Conservation (phyloP, 106 monocot species). For the Dioscorea alata region DNA sequence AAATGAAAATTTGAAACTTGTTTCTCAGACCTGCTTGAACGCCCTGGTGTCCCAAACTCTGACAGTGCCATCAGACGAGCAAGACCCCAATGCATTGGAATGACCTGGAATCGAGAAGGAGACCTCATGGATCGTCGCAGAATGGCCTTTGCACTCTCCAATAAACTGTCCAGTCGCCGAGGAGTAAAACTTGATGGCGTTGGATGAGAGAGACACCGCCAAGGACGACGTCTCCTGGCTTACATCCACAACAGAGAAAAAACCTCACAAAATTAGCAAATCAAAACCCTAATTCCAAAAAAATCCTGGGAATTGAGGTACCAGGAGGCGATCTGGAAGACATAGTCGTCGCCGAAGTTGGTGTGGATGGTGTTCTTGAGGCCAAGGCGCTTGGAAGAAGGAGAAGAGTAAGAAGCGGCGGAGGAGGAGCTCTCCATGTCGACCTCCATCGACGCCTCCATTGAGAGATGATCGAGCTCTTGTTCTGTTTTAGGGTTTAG, state of each 20-base stretch:
- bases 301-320: neutral
- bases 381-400: slow-evolving; percentile 49
- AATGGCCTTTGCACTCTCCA: slow-evolving; percentile 82
- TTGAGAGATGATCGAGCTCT: neutral
- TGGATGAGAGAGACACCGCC: slow-evolving; percentile 83
- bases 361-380: slow-evolving; percentile 78
- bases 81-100: slow-evolving; percentile 59
- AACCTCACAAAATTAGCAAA: neutral
- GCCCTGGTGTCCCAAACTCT: slow-evolving; percentile 87
- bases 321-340: slow-evolving; percentile 93
- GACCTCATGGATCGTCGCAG: slow-evolving; percentile 67
- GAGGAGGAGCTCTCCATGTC: slow-evolving; percentile 6
- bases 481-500: neutral
- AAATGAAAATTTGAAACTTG: neutral
- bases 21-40: slow-evolving; percentile 61
- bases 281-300: neutral
- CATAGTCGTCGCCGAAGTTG: slow-evolving; percentile 89
- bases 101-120: slow-evolving; percentile 56
- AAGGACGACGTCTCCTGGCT: slow-evolving; percentile 69
- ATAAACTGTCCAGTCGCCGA: slow-evolving; percentile 72
- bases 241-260: slow-evolving; percentile 10
- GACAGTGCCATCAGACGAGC: slow-evolving; percentile 87
- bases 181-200: slow-evolving; percentile 84
- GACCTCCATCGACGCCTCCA: slow-evolving; percentile 23
- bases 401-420: slow-evolving; percentile 4